Base-by-base conservation (phyloP, 2,329 filamentous ascomycete genomes). In the Paracoccidioides brasiliensis region DNA sequence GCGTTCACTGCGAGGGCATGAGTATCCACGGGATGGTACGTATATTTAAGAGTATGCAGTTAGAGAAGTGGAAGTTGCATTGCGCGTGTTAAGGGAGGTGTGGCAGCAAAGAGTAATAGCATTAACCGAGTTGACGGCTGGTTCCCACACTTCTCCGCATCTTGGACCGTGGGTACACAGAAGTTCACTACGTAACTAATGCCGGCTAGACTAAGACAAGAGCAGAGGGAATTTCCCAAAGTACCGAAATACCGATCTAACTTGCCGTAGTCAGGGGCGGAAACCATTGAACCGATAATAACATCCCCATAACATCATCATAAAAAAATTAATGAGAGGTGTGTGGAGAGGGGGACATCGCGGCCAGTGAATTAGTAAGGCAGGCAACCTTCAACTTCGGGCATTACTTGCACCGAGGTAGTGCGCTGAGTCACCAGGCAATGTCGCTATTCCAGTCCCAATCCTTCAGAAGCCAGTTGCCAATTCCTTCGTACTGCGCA, bases 381-480 rank as follows among this genome's bases (percentile, higher is more conserved):
- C 22, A 22, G 22, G 22, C 22, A 22, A 22, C 22, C 22, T 22
- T 22, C 22, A 22, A 22, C 22, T 22, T 22, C 22, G 22, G 22
- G 22, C 2, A 22, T 22, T 22, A 22, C 22, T 22, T 22, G 22
- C 22, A 22, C 1, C 22, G 22, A 22, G 22, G 22, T 22, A 22
- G 22, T 22, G 22, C 22, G 22, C 22, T 22, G 22, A 14, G 44
- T 58, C 50, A 59, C 58, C 58, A 59, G 10, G 54, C 43, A 22
- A 59, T 44, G 44, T 68, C 58, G 14, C 57, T 59, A 55, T 60
- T 62, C 60, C 63, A 63, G 43, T 64, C 62, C 55, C 62, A 58
- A 10, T 65, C 62, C 37, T 61, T 60, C n/a, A 66, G 56, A 2
- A 66, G 59, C 64, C 64, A 66, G 43, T 65, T 63, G 5, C 64